Evolutionary conservation across 306 rosid species (phyloP), one percentile per base, ranked within the genome.

Genomic region (Lupinus albus): DNA sequence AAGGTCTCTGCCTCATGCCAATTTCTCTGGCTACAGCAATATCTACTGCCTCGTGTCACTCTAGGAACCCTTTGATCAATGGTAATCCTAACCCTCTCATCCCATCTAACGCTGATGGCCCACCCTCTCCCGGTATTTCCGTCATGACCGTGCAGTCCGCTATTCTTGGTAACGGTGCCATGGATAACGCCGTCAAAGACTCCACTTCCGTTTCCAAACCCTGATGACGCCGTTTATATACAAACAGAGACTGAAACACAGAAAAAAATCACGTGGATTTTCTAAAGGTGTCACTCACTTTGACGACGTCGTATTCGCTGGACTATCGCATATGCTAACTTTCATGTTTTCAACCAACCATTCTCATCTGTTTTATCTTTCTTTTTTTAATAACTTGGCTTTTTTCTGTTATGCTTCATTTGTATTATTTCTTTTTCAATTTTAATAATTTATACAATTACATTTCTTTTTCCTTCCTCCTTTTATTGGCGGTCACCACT

Each of bases 1-100:
- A 94, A 13, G 99, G 99, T 13, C 95, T 94, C 9, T 94, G 99
- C 83, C 95, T 94, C 54, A 94, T 94, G 99, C 97, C 99, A 2
- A 94, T 94, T 59, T 94, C 99, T 1, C 83, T 94, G 0, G 99
- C 99, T 11, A 90, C 95, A 0, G 99, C 97, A 0, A 88, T 94
- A 25, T 94, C 99, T 4, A 79, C 94, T 1, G 86, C 96, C 86
- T 84, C 98, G 56, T 88, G 91, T 85, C 93, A 78, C 83, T 11
- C 85, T 33, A 79, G 92, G 78, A 88, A 70, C 82, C 86, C 90
- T 1, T 10, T 85, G 72, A 67, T 82, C 44, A 28, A 44, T 47
- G 13, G 13, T 46, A 62, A 59, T 53, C 3, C 12, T 0, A 25
- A 57, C 52, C 81, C 71, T 0, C 42, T 76, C 4, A 8, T 58